phyloP scores from a whole-genome alignment of 2,329 filamentous ascomycete genomes.

The Seiridium unicorne region DNA sequence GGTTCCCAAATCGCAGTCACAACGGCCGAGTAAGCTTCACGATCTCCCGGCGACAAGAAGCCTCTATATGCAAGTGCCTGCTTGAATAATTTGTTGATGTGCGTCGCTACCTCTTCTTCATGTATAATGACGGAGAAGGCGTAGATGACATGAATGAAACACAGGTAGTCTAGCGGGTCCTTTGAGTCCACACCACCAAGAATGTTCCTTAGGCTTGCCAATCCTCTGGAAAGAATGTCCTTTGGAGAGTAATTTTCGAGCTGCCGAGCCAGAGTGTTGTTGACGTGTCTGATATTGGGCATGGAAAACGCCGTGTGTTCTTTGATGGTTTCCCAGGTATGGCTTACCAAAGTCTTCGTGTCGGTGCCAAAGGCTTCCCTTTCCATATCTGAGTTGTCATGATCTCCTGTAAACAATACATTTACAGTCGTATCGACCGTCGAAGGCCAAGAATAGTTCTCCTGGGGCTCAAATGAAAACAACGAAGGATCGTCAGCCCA shows the following conservation, averaged over 20 bases:
- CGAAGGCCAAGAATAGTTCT: slow-evolving; percentile 29
- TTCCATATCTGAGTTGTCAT: slow-evolving; percentile 15
- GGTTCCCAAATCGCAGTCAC: slow-evolving; percentile 50
- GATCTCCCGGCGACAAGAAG: slow-evolving; percentile 35
- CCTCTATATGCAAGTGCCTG: slow-evolving; percentile 45
- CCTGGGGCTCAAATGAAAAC: slow-evolving; percentile 32
- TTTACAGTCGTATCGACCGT: slow-evolving; percentile 32
- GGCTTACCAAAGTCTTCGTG: slow-evolving; percentile 37
- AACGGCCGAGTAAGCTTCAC: slow-evolving; percentile 39
- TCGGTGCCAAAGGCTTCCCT: slow-evolving; percentile 23
- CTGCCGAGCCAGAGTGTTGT: slow-evolving; percentile 40
- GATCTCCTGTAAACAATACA: slow-evolving; percentile 32
- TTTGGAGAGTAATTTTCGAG: slow-evolving; percentile 37
- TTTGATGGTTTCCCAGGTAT: slow-evolving; percentile 43
- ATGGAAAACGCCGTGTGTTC: slow-evolving; percentile 45
- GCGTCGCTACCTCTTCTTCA: slow-evolving; percentile 34
- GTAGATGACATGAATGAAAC: slow-evolving; percentile 51
- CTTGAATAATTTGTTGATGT: slow-evolving; percentile 40
- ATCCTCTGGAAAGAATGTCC: slow-evolving; percentile 38
- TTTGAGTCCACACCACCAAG: slow-evolving; percentile 34
- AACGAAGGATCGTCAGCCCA: slow-evolving; percentile 32
- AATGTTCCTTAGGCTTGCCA: slow-evolving; percentile 38
- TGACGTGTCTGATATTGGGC: slow-evolving; percentile 38
- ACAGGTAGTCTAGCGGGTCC: slow-evolving; percentile 44
- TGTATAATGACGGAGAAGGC: slow-evolving; percentile 47